A percentile compares a stretch with the other conserved stretches of the same genome.
Conservation (phyloP, 1,139 yeast species). For the Blastobotrys apis region DNA sequence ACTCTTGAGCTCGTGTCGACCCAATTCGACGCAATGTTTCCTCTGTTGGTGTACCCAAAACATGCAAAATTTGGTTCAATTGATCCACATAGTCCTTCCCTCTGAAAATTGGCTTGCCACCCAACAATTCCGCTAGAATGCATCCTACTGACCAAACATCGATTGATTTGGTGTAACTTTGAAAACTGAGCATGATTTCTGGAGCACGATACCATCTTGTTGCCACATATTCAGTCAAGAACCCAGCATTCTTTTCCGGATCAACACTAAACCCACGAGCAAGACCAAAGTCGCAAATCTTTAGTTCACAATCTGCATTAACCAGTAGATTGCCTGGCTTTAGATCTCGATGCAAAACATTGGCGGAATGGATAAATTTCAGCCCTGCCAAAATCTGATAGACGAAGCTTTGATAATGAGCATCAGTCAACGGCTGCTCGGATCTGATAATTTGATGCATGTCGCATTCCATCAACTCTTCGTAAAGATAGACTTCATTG, state of each 20-base stretch:
- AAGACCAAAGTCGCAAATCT: constrained; percentile 93
- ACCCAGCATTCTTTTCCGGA: constrained; percentile 83
- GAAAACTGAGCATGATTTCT: constrained; percentile 90
- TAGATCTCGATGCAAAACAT: constrained; percentile 88
- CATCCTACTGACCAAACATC: constrained; percentile 98
- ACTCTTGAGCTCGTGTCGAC: constrained; percentile 85
- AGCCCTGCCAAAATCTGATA: constrained; percentile 92
- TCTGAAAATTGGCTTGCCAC: constrained; percentile 87
- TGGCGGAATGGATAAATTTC: constrained; percentile 92
- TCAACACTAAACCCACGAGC: constrained; percentile 91
- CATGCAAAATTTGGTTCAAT: constrained; percentile 76
- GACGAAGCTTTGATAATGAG: constrained; percentile 87
- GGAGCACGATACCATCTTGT: constrained; percentile 99
- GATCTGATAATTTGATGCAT: constrained; percentile 95
- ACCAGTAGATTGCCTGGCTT: constrained; percentile 92
- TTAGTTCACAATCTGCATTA: constrained; percentile 93
- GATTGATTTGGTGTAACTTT: constrained; percentile 90
- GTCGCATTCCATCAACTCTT: constrained; percentile 96
- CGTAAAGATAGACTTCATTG: constrained; percentile 88
- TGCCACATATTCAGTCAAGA: constrained; percentile 93
- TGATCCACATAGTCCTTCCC: constrained; percentile 97
- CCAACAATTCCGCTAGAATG: constrained; percentile 86
- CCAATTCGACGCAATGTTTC: constrained; percentile 80
- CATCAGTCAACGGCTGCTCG: constrained; percentile 90
- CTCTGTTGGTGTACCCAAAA: constrained; percentile 88